Conservation (phyloP, 2,329 filamentous ascomycete genomes). For the Pseudogymnoascus sp. region DNA sequence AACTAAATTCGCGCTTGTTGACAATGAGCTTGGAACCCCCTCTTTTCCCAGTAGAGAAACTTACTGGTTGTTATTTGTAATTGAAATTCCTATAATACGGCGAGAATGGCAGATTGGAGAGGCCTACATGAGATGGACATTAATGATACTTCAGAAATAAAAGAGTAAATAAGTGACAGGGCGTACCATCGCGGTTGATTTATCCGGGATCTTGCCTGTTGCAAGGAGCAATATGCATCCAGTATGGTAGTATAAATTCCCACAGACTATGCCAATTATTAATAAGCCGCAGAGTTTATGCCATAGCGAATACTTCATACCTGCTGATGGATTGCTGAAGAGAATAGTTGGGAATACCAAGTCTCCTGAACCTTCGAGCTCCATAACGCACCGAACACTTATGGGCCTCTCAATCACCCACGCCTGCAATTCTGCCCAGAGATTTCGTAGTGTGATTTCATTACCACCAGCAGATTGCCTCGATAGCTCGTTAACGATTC, state of each 20-base stretch:
- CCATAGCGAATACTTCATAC: background rate
- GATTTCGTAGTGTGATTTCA: background rate
- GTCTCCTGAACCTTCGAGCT: slow-evolving; percentile 10
- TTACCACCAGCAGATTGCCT: background rate
- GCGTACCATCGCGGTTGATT: background rate
- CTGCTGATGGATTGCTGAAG: slow-evolving; percentile 8
- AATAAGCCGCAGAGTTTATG: background rate
- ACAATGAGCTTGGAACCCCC: background rate
- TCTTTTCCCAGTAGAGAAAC: background rate
- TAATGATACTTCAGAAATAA: background rate
- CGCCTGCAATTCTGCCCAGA: slow-evolving; percentile 10
- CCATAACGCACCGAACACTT: slow-evolving; percentile 10
- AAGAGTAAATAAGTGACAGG: background rate
- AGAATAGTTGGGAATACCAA: slow-evolving; percentile 10
- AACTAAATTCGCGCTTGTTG: background rate
- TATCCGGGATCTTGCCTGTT: background rate
- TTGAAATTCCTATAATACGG: background rate
- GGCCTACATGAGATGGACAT: background rate
- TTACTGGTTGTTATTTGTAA: background rate
- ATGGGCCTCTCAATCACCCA: slow-evolving; percentile 11
- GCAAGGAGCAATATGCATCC: slow-evolving; percentile 9
- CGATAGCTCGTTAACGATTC: slow-evolving; percentile 10
- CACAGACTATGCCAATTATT: background rate
- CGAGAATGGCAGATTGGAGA: background rate
- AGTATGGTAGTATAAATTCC: slow-evolving; percentile 10